phyloP scores from a whole-genome alignment of 1,284 basidiomycete genomes.

The Microbotryum intermedium region DNA sequence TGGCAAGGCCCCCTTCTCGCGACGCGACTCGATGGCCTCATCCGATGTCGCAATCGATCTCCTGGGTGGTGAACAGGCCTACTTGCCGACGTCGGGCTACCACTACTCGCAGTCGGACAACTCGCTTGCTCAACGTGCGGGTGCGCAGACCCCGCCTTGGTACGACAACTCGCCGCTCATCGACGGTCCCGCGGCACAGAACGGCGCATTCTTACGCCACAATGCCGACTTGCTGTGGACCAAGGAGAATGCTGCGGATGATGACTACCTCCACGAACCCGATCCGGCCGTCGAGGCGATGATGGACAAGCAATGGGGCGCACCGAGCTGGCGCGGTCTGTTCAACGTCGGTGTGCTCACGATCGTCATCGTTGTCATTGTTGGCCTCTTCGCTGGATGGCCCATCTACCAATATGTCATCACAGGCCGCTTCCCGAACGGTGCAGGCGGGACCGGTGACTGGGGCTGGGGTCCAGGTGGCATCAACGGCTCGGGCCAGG shows the following conservation, averaged over 20 bases:
- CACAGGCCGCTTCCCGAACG: not conserved
- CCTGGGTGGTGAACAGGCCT: not conserved
- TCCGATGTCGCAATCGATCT: conserved; percentile 21
- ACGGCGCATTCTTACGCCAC: not conserved
- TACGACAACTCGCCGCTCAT: not conserved
- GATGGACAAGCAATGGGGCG: conserved; percentile 24
- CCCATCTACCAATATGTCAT: conserved; percentile 1
- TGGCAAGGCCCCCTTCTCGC: not conserved
- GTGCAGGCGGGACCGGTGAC: conserved; percentile 17
- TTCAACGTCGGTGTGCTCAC: conserved; percentile 15
- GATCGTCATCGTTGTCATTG: conserved; percentile 29
- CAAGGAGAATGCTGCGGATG: conserved; percentile 30
- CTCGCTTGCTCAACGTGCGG: not conserved
- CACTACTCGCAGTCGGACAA: not conserved
- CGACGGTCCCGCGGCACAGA: not conserved
- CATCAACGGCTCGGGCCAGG: conserved; percentile 32
- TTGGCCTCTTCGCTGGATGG: conserved; percentile 32
- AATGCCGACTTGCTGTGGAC: conserved; percentile 28
- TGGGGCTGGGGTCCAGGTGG: conserved; percentile 23
- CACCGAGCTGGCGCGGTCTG: conserved; percentile 6
- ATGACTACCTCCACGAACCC: conserved; percentile 30
- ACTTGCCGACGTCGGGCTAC: not conserved
- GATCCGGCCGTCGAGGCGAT: conserved; percentile 24
- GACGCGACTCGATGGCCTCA: conserved; percentile 21
- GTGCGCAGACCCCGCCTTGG: not conserved